Percentiles rank a stretch among this genome's conserved stretches.
These are phyloP conservation scores for Mortierella sp. DNA, from an alignment of 371 early-diverging fungal genomes.

Conservation along the genomic window DNA sequence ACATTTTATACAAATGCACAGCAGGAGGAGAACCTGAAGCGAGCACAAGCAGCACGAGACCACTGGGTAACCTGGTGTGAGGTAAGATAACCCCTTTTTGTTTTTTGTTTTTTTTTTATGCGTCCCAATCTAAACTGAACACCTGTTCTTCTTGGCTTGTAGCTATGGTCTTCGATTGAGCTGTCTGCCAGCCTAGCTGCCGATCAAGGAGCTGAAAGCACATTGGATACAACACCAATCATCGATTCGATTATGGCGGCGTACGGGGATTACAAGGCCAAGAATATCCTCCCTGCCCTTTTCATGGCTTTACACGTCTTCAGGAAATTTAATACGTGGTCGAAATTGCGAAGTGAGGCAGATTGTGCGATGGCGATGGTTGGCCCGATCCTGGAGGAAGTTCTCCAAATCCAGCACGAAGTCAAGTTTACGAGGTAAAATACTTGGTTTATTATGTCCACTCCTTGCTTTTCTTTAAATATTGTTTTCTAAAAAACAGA, in stretches of 20 bases:
- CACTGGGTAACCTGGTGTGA: conserved; percentile 2
- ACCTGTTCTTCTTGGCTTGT: neutral
- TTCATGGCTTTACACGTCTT: conserved; percentile 21
- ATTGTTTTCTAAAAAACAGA: neutral
- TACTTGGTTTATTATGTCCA: neutral
- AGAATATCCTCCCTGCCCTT: conserved; percentile 5
- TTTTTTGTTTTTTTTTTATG: conserved; percentile 1
- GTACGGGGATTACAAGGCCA: neutral
- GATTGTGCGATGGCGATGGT: conserved; percentile 19
- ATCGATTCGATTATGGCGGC: conserved; percentile 10
- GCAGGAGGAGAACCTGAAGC: neutral
- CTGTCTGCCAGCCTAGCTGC: neutral
- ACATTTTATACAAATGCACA: neutral
- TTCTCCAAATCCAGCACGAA: conserved; percentile 15
- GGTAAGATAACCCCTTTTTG: neutral
- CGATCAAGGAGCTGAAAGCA: neutral
- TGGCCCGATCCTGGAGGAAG: conserved; percentile 10
- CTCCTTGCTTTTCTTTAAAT: neutral
- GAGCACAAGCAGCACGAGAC: neutral
- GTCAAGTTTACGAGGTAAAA: conserved; percentile 17
- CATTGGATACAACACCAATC: conserved; percentile 7
- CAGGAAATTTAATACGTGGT: conserved; percentile 9
- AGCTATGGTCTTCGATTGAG: conserved; percentile 7
- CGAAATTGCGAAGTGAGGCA: conserved; percentile 9
- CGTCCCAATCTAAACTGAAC: neutral